These are phyloP conservation scores for Stentor roeselii DNA, from an alignment of 73 alveolate genomes.

Conservation along the genomic window DNA sequence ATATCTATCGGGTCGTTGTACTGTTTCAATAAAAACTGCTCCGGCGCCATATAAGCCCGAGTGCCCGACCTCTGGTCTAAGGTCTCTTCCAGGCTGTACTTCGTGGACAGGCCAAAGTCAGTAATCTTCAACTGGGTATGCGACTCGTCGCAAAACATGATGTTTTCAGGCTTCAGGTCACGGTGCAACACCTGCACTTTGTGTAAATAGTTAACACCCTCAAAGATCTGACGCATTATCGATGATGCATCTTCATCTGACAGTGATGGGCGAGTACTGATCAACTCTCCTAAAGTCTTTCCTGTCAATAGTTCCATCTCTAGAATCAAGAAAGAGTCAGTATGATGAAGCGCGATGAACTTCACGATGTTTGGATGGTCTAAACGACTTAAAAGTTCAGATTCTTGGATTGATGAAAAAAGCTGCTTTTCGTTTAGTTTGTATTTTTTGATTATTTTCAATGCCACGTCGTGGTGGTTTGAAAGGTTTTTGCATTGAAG, in stretches of 20 bases:
- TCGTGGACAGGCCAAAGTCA: constrained; percentile 64
- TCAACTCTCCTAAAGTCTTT: constrained; percentile 49
- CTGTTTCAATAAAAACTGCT: constrained; percentile 42
- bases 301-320: constrained; percentile 73
- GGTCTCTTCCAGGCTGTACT: constrained; percentile 30
- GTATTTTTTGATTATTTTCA: constrained; percentile 28
- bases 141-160: too few relatives aligned
- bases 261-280: constrained; percentile 7
- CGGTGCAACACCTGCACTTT: constrained; percentile 46
- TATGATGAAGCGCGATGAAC: background rate
- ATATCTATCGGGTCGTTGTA: constrained; percentile 61
- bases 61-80: constrained; percentile 61
- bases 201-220: constrained; percentile 19
- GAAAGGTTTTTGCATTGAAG: constrained; percentile 13
- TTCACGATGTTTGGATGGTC: constrained; percentile 29
- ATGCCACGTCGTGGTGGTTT: background rate
- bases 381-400: constrained; percentile 27
- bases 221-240: constrained; percentile 21
- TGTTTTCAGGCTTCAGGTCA: constrained; percentile 63
- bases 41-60: constrained; percentile 72
- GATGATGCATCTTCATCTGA: constrained; percentile 21
- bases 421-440: constrained; percentile 26
- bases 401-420: constrained; percentile 32
- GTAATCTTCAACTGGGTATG: too few relatives aligned
- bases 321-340: constrained; percentile 28